A percentile compares a stretch with the other conserved stretches of the same genome.
Conservation (phyloP, 2,329 filamentous ascomycete species). For the Talaromyces sp. region DNA sequence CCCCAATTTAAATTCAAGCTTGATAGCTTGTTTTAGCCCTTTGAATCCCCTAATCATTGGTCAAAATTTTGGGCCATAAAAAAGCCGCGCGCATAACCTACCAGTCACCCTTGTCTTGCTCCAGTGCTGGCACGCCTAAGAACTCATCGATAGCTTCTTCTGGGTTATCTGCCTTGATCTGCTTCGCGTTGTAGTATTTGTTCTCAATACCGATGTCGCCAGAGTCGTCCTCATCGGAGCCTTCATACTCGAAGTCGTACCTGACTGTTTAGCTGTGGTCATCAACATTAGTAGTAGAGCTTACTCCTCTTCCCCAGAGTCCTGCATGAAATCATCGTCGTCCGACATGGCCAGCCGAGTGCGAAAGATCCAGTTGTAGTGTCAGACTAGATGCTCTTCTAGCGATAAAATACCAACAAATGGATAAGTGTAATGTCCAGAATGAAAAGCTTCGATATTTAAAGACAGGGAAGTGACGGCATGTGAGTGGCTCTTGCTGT, state of each 20-base stretch:
- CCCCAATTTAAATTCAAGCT: constrained; percentile 91
- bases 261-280: constrained; percentile 43
- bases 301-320: constrained; percentile 82
- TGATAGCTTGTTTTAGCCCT: constrained; percentile 95
- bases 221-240: constrained; percentile 81
- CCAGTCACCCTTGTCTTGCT: constrained; percentile 94
- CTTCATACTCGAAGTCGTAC: constrained; percentile 97
- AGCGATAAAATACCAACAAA: too few species aligned
- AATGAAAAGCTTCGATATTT: background rate
- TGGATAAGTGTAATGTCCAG: background rate
- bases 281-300: constrained; percentile 22
- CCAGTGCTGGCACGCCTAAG: constrained; percentile 76
- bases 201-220: constrained; percentile 96
- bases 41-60: constrained; percentile 71
- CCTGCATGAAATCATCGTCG: constrained; percentile 91
- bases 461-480: background rate
- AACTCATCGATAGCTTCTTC: constrained; percentile 90
- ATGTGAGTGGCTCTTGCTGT: background rate
- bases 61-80: constrained; percentile 15
- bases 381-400: background rate
- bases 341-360: constrained; percentile 61
- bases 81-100: constrained; percentile 29
- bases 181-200: constrained; percentile 99
- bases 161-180: constrained; percentile 83
- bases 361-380: background rate